A percentile compares a stretch with the other conserved stretches of the same genome.
Evolutionary conservation across 345 rosid species (phyloP).

Genomic region (Jatropha curcas): DNA sequence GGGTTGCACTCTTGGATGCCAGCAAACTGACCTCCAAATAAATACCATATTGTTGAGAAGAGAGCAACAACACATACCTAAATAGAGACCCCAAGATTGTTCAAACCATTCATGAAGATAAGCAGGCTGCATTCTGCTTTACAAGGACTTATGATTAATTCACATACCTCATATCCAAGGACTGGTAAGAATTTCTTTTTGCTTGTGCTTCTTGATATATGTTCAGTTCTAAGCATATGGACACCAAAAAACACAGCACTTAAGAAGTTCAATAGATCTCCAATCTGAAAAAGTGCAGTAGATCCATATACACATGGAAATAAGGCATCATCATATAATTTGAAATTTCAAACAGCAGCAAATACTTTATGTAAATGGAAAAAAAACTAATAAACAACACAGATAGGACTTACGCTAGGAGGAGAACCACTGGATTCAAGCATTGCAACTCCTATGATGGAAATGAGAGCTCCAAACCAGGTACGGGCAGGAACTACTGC

Average conservation of each 20-base stretch:
- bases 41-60: slow-evolving; percentile 49
- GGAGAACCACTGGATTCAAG: slow-evolving; percentile 69
- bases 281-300: slow-evolving; percentile 38
- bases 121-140: slow-evolving; percentile 3
- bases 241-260: slow-evolving; percentile 68
- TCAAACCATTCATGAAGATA: slow-evolving; percentile 11
- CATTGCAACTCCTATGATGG: slow-evolving; percentile 55
- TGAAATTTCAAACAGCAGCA: background rate
- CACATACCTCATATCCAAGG: slow-evolving; percentile 58
- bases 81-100: slow-evolving; percentile 12
- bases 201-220: slow-evolving; percentile 50
- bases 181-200: slow-evolving; percentile 49
- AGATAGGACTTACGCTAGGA: slow-evolving; percentile 41
- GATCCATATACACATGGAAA: background rate
- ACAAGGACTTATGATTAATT: background rate
- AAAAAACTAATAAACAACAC: slow-evolving; percentile 1
- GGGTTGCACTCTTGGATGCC: slow-evolving; percentile 29
- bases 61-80: slow-evolving; percentile 53
- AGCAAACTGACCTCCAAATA: slow-evolving; percentile 39
- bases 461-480: slow-evolving; percentile 64
- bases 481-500: slow-evolving; percentile 55
- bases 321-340: background rate
- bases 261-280: slow-evolving; percentile 63
- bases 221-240: slow-evolving; percentile 64
- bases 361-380: background rate